A percentile compares a stretch with the other conserved stretches of the same genome.
phyloP scores from a whole-genome alignment of 352 stramenopile genomes.

The Globisporangium irregulare region DNA sequence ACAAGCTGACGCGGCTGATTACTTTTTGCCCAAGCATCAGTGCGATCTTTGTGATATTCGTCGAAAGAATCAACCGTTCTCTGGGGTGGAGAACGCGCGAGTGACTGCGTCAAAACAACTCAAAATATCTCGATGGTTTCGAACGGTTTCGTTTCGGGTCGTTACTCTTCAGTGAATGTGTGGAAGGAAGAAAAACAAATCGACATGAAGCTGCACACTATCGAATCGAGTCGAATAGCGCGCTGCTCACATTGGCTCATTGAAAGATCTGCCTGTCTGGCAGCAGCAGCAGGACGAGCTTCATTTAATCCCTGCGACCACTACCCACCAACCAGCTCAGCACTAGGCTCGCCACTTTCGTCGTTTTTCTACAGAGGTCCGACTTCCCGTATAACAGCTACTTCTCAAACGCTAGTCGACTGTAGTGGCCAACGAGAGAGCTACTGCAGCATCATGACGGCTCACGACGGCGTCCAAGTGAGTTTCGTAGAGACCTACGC shows the following conservation, averaged over 20 bases:
- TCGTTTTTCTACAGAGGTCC: too few species aligned
- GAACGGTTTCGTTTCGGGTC: background rate
- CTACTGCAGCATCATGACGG: background rate
- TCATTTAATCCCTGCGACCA: too few species aligned
- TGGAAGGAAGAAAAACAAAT: background rate
- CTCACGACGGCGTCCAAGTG: constrained; percentile 14
- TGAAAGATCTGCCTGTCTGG: background rate
- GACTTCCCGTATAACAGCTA: too few species aligned
- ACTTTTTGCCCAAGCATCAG: background rate
- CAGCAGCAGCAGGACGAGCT: background rate
- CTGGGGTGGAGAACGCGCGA: background rate
- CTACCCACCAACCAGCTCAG: too few species aligned
- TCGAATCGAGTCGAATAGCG: background rate
- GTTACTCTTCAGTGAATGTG: background rate
- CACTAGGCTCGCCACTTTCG: too few species aligned
- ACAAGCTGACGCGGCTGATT: too few species aligned
- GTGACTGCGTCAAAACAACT: background rate
- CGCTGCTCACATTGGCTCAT: background rate
- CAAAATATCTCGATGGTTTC: background rate
- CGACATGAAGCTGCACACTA: background rate
- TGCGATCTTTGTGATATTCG: background rate
- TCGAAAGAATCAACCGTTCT: background rate
- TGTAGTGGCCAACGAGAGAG: background rate
- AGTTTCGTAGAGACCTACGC: constrained; percentile 32
- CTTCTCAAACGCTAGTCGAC: too few species aligned